phyloP scores from a whole-genome alignment of 2,329 filamentous ascomycete species.

The Aspergillus unguis region DNA sequence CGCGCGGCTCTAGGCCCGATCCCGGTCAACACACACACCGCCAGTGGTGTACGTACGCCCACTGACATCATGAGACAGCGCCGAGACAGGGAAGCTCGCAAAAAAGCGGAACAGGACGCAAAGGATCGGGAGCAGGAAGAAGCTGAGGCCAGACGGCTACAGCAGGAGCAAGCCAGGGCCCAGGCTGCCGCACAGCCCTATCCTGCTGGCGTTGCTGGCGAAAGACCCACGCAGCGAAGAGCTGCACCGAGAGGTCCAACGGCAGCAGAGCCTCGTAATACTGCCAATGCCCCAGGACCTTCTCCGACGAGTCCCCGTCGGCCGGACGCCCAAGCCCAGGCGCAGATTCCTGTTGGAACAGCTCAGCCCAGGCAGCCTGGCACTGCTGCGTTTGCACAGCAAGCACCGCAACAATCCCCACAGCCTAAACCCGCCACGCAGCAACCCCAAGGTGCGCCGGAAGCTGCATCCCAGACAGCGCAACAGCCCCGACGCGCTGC shows the following conservation, averaged over 20 bases:
- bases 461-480: conserved; percentile 9
- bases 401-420: conserved; percentile 19
- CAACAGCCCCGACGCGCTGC: conserved; percentile 55
- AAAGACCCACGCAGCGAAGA: conserved; percentile 22
- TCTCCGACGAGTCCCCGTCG: conserved; percentile 15
- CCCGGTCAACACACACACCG: conserved; percentile 49
- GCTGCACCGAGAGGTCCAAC: conserved; percentile 11
- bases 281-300: conserved; percentile 10
- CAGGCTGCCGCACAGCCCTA: conserved; percentile 33
- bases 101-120: conserved; percentile 65
- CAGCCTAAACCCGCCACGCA: conserved; percentile 19
- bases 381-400: conserved; percentile 18
- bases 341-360: conserved; percentile 9
- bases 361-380: conserved; percentile 16
- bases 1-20: conserved; percentile 52
- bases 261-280: conserved; percentile 14
- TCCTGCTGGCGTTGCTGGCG: conserved; percentile 44
- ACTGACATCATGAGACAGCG: conserved; percentile 90
- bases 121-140: conserved; percentile 53
- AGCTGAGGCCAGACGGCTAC: conserved; percentile 43
- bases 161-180: conserved; percentile 38
- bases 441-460: conserved; percentile 23
- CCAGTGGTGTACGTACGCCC: conserved; percentile 71
- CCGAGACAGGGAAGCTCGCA: conserved; percentile 69
- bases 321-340: conserved; percentile 18